These are phyloP conservation scores for Coprinopsis marcescibilis DNA, from an alignment of 768 basidiomycete species.

Conservation along the genomic window DNA sequence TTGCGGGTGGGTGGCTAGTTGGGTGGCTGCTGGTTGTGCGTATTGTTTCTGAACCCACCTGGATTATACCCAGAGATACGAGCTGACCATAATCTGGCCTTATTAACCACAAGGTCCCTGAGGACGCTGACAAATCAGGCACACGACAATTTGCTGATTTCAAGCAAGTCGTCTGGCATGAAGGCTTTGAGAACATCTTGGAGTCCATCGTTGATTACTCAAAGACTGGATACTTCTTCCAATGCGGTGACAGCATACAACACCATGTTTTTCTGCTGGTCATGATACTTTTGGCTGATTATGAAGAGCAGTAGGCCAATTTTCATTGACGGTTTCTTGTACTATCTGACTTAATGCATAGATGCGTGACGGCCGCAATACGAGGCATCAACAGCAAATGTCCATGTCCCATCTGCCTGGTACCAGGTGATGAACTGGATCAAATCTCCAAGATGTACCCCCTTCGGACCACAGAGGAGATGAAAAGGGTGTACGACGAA, in stretches of 20 bases:
- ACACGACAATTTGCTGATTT: conserved; percentile 27
- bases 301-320: conserved; percentile 38
- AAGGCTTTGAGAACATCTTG: conserved; percentile 26
- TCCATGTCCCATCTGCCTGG: conserved; percentile 32
- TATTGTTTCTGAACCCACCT: no score
- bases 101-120: no score
- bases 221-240: conserved; percentile 15
- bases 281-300: conserved; percentile 35
- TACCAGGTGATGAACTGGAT: conserved; percentile 19
- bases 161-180: conserved; percentile 34
- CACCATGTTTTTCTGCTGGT: conserved; percentile 29
- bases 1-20: no score
- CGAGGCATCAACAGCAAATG: conserved; percentile 20
- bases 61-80: no score
- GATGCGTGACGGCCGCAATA: conserved; percentile 31
- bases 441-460: conserved; percentile 16
- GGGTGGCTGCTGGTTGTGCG: no score
- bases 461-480: conserved; percentile 12
- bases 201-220: background rate
- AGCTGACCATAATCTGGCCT: no score
- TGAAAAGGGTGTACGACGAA: conserved; percentile 11
- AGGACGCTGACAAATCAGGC: no score
- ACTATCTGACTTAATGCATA: conserved; percentile 6
- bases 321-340: background rate
- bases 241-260: conserved; percentile 15